Evolutionary conservation across 768 basidiomycete species (phyloP).

Genomic region (Trametes cubensis): DNA sequence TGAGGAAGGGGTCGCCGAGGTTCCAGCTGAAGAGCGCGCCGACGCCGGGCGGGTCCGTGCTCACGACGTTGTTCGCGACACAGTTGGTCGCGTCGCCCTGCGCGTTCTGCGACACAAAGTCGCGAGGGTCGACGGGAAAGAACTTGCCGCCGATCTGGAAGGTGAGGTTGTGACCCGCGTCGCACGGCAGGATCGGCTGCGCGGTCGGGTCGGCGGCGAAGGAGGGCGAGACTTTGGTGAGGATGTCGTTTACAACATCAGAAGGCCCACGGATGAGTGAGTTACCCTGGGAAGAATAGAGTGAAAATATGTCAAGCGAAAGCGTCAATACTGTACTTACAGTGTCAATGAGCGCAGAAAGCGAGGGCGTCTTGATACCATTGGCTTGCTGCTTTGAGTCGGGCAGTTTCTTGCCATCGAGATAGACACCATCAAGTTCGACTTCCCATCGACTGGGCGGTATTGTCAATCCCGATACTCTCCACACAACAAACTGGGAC

Average conservation of each 20-base stretch:
- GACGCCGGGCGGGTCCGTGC: slow-evolving; percentile 62
- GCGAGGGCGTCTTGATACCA: slow-evolving; percentile 39
- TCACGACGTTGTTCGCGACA: slow-evolving; percentile 51
- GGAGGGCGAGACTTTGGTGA: slow-evolving; percentile 41
- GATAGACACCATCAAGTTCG: slow-evolving; percentile 67
- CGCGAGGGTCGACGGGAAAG: slow-evolving; percentile 79
- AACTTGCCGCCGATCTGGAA: slow-evolving; percentile 72
- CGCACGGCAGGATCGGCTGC: slow-evolving; percentile 53
- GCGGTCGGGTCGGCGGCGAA: slow-evolving; percentile 26
- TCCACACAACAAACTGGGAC: too few species aligned
- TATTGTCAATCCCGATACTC: neutral
- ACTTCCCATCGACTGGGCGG: slow-evolving; percentile 59
- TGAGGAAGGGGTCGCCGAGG: slow-evolving; percentile 75
- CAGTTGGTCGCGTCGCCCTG: slow-evolving; percentile 48
- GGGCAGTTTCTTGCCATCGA: slow-evolving; percentile 65
- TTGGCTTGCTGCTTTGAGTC: slow-evolving; percentile 53
- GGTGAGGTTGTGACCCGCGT: slow-evolving; percentile 58
- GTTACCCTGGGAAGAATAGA: slow-evolving; percentile 56
- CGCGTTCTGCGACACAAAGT: slow-evolving; percentile 55
- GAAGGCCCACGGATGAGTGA: slow-evolving; percentile 75
- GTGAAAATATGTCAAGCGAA: neutral
- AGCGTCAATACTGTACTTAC: slow-evolving; percentile 37
- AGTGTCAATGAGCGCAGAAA: slow-evolving; percentile 75
- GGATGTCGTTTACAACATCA: slow-evolving; percentile 59
- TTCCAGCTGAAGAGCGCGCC: slow-evolving; percentile 77